A percentile compares a stretch with the other conserved stretches of the same genome.
These are phyloP conservation scores for Malus orientalis DNA, from an alignment of 306 rosid species.

Conservation along the genomic window DNA sequence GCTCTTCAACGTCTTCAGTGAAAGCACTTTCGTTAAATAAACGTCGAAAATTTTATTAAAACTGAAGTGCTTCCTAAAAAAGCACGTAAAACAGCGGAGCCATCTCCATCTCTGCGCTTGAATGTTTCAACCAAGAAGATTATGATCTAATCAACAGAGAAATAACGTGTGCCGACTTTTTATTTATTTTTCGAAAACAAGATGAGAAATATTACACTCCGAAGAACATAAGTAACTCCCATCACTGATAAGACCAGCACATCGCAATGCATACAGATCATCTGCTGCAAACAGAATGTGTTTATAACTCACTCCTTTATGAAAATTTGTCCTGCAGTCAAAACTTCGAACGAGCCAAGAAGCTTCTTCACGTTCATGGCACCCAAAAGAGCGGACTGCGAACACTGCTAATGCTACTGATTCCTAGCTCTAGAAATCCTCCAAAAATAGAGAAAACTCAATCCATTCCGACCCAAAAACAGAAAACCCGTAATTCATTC, in stretches of 20 bases:
- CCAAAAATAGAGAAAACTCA: not conserved
- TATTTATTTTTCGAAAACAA: not conserved
- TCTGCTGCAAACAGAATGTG: not conserved
- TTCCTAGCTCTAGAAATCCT: constrained; percentile 25
- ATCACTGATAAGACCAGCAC: too few relatives aligned
- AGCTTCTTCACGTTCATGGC: constrained; percentile 13
- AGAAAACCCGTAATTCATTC: constrained; percentile 18
- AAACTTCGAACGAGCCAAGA: constrained; percentile 6
- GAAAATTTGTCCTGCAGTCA: constrained; percentile 1
- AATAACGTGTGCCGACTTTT: not conserved
- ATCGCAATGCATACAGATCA: not conserved
- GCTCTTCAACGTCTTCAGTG: too few relatives aligned
- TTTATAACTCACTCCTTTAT: not conserved
- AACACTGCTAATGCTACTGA: constrained; percentile 12
- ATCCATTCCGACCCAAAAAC: not conserved
- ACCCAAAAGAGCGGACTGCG: constrained; percentile 8
- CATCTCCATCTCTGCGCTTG: too few relatives aligned
- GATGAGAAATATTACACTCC: not conserved
- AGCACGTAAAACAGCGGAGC: too few relatives aligned
- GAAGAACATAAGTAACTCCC: not conserved
- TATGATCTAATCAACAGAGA: not conserved
- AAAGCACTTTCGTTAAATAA: too few relatives aligned
- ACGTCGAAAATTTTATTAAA: too few relatives aligned
- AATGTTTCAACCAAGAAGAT: not conserved
- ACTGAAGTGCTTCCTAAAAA: too few relatives aligned